Conservation (phyloP, 2,329 filamentous ascomycete species). For the Pseudocercospora vitis region DNA sequence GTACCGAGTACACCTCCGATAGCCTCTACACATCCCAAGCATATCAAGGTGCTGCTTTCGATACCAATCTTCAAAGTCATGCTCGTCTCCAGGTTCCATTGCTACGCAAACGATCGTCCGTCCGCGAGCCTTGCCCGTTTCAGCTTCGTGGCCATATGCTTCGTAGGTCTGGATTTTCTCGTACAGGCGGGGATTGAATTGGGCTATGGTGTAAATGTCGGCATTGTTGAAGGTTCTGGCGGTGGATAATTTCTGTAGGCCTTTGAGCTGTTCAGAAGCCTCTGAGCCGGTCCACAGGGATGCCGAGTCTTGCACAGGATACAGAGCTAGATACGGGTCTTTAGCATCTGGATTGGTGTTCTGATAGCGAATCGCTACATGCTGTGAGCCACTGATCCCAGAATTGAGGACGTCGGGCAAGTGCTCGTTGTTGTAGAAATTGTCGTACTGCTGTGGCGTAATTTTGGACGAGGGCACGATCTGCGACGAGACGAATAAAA, state of each 20-base stretch:
- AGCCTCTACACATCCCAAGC: conserved; percentile 27
- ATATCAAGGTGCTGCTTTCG: conserved; percentile 32
- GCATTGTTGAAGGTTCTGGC: conserved; percentile 15
- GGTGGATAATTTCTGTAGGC: conserved; percentile 10
- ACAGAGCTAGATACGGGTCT: conserved; percentile 25
- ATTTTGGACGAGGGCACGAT: conserved; percentile 8
- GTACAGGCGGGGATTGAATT: conserved; percentile 18
- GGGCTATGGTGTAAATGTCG: conserved; percentile 14
- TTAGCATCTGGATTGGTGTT: conserved; percentile 16
- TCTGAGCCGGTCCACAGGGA: background rate
- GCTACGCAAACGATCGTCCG: conserved; percentile 20
- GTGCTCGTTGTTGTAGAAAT: conserved; percentile 15
- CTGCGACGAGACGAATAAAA: conserved; percentile 11
- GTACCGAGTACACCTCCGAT: conserved; percentile 30
- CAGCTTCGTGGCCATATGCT: conserved; percentile 14
- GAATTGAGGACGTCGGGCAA: background rate
- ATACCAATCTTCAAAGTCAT: conserved; percentile 34
- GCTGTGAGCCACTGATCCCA: conserved; percentile 3
- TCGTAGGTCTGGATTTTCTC: conserved; percentile 27
- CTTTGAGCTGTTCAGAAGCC: conserved; percentile 9
- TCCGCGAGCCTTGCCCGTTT: conserved; percentile 10
- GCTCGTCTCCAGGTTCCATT: conserved; percentile 30
- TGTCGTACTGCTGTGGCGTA: conserved; percentile 12
- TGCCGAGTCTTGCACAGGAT: conserved; percentile 10
- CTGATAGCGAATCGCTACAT: conserved; percentile 23